Evolutionary conservation across 2,329 filamentous ascomycete species (phyloP).

Genomic region (Aspergillus flavus): DNA sequence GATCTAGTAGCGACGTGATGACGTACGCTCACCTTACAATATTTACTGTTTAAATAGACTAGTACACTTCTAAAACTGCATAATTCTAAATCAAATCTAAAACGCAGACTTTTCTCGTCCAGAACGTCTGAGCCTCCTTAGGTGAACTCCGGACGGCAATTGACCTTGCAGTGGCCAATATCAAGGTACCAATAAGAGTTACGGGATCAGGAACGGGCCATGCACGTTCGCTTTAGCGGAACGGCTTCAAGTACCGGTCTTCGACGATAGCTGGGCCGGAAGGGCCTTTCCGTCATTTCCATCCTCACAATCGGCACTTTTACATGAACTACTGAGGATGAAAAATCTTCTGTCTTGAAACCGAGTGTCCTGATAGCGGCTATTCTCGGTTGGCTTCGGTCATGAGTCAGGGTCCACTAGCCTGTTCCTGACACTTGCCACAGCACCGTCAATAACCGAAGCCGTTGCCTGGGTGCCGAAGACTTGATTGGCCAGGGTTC

Average conservation of each 20-base stretch:
- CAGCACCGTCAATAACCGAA: slow-evolving; percentile 4
- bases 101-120: too few relatives aligned
- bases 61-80: too few relatives aligned
- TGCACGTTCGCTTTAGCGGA: neutral
- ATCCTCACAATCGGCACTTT: neutral
- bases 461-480: fast-evolving
- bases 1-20: too few relatives aligned
- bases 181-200: neutral
- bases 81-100: too few relatives aligned
- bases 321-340: neutral
- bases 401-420: neutral
- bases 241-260: neutral
- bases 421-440: neutral
- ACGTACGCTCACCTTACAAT: too few relatives aligned
- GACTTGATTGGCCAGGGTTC: neutral
- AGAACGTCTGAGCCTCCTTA: too few relatives aligned
- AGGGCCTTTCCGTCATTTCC: neutral
- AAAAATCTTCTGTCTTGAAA: slow-evolving; percentile 1
- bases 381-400: neutral
- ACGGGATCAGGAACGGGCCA: slow-evolving; percentile 1
- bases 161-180: neutral
- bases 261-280: neutral
- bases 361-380: slow-evolving; percentile 1
- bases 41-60: too few relatives aligned
- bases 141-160: neutral